Conservation (phyloP, 768 basidiomycete genomes). For the Termitomyces sp. region DNA sequence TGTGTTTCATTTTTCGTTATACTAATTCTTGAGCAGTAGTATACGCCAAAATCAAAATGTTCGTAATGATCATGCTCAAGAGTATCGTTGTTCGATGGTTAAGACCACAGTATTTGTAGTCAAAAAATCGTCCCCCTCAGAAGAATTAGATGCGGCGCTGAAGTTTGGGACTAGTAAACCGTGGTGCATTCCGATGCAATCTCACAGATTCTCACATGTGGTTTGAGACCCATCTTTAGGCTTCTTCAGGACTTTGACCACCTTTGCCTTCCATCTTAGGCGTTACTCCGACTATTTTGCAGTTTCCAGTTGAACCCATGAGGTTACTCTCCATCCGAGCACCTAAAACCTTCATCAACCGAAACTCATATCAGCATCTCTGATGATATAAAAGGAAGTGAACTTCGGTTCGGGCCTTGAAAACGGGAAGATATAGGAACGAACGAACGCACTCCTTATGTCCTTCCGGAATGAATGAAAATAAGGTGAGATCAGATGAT, state of each 20-base stretch:
- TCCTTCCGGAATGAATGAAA: constrained; percentile 60
- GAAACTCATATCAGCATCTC: constrained; percentile 93
- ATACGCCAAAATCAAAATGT: not conserved
- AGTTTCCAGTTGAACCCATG: constrained; percentile 82
- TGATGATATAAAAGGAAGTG: constrained; percentile 60
- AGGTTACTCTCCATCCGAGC: constrained; percentile 87
- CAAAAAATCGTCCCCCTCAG: not conserved
- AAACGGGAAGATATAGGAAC: constrained; percentile 84
- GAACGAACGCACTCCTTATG: constrained; percentile 79
- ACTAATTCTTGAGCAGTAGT: not conserved
- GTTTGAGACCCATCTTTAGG: constrained; percentile 60
- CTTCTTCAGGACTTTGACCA: constrained; percentile 57
- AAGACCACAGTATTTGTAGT: too few species aligned
- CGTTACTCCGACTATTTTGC: constrained; percentile 87
- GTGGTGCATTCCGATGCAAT: not conserved
- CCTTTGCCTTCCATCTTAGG: constrained; percentile 65
- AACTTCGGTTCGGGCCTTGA: constrained; percentile 46
- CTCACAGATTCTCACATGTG: too few species aligned
- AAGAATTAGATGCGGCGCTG: not conserved
- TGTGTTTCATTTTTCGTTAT: not conserved
- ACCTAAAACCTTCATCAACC: constrained; percentile 69
- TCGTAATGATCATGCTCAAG: not conserved
- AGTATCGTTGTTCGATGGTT: not conserved
- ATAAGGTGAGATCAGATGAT: constrained; percentile 61
- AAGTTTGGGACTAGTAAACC: too few species aligned